A percentile compares a stretch with the other conserved stretches of the same genome.
phyloP scores from a whole-genome alignment of 257 asterid genomes.

The Fraxinus quadrangulata region DNA sequence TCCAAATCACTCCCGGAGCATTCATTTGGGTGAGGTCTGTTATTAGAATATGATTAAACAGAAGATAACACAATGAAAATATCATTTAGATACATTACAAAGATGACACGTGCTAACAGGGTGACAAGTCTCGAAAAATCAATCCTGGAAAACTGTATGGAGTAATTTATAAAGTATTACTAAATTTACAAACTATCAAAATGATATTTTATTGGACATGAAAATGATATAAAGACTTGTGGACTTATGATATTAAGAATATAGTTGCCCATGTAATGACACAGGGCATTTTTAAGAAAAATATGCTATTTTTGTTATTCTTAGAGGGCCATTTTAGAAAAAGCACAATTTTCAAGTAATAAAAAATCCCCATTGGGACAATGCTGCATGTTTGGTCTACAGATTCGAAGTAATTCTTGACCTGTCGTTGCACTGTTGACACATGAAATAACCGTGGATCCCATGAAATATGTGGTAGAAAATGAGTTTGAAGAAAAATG shows the following conservation, averaged over 20 bases:
- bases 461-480: no score
- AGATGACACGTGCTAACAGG: not conserved
- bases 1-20: conserved; percentile 98
- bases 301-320: not conserved
- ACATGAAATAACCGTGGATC: no score
- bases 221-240: no score
- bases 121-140: not conserved
- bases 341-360: not conserved
- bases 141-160: not conserved
- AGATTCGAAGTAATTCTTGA: not conserved
- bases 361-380: not conserved
- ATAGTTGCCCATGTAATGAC: no score
- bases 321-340: not conserved
- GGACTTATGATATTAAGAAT: no score
- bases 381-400: not conserved
- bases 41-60: not conserved
- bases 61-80: not conserved
- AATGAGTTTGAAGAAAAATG: no score
- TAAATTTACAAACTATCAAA: not conserved
- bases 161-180: not conserved
- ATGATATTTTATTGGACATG: not conserved
- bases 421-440: not conserved
- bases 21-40: conserved; percentile 96
- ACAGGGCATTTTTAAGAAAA: no score
- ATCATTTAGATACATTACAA: not conserved